A percentile compares a stretch with the other conserved stretches of the same genome.
Evolutionary conservation across 2,329 filamentous ascomycete species (phyloP).

Genomic region (Xylariales sp.): DNA sequence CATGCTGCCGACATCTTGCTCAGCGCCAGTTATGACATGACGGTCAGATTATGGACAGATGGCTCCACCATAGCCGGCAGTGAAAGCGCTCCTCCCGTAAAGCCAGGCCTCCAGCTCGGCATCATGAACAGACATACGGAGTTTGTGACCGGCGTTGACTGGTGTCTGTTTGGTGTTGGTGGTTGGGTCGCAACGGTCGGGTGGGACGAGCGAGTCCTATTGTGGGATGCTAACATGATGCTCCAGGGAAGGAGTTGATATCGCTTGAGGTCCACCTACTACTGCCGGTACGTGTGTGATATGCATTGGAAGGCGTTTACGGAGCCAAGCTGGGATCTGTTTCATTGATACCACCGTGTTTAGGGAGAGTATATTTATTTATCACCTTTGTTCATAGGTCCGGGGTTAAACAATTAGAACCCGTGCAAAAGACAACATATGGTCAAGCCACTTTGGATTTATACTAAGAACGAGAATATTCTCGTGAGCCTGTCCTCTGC

Average conservation of each 20-base stretch:
- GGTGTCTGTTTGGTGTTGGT: constrained; percentile 95
- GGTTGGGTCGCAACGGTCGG: constrained; percentile 95
- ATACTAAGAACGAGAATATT: not conserved
- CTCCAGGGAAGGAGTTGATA: constrained; percentile 41
- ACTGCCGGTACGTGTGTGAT: constrained; percentile 2
- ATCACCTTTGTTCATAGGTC: constrained; percentile 3
- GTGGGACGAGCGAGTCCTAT: constrained; percentile 90
- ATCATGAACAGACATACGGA: constrained; percentile 94
- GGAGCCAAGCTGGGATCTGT: constrained; percentile 23
- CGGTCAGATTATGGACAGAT: constrained; percentile 92
- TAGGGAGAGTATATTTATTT: not conserved
- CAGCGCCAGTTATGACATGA: constrained; percentile 98
- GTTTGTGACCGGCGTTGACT: constrained; percentile 95
- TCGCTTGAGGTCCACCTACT: not conserved
- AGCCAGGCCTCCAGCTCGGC: constrained; percentile 78
- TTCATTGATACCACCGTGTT: constrained; percentile 36
- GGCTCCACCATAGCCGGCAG: constrained; percentile 59
- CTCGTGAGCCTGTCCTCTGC: not conserved
- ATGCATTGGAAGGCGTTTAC: constrained; percentile 37
- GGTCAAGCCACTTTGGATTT: not conserved
- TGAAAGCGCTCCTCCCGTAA: constrained; percentile 50
- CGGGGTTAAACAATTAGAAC: not conserved
- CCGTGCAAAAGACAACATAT: not conserved
- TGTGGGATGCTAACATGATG: constrained; percentile 82
- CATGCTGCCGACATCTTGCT: constrained; percentile 90